These are phyloP conservation scores for Allomyces javanicus DNA, from an alignment of 192 early-diverging fungal species.

Conservation along the genomic window DNA sequence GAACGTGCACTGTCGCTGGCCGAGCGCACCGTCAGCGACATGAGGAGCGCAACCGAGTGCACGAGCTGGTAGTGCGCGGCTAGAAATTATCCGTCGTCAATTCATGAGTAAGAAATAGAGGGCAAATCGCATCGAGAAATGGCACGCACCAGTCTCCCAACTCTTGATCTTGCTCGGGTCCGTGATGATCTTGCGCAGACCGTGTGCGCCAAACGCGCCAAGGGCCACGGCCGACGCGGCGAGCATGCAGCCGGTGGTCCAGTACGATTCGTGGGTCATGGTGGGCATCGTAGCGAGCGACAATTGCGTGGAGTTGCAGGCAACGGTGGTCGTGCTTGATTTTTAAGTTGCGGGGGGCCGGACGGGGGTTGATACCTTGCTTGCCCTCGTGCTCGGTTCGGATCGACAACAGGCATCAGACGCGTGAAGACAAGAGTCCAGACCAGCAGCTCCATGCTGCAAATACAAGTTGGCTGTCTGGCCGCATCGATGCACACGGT, in stretches of 20 bases:
- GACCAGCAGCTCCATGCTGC: too few relatives aligned
- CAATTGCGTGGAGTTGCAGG: too few relatives aligned
- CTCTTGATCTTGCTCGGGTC: slow-evolving; percentile 10
- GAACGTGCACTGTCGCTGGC: background rate
- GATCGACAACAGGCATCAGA: too few relatives aligned
- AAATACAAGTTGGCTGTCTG: too few relatives aligned
- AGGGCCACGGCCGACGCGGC: slow-evolving; percentile 17
- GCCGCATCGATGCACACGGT: too few relatives aligned
- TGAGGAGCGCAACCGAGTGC: slow-evolving; percentile 27
- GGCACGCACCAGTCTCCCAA: slow-evolving; percentile 5
- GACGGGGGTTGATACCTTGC: too few relatives aligned
- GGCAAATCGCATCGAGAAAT: background rate
- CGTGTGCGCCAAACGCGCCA: slow-evolving; percentile 28
- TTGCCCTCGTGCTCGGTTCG: too few relatives aligned
- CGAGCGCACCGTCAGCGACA: slow-evolving; percentile 14
- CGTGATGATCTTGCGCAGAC: slow-evolving; percentile 12
- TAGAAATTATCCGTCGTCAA: slow-evolving; percentile 13
- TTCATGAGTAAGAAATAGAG: slow-evolving; percentile 7
- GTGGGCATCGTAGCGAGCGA: background rate
- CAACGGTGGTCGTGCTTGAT: too few relatives aligned
- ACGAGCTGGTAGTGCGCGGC: slow-evolving; percentile 32
- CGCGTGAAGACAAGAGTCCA: too few relatives aligned
- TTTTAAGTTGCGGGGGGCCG: too few relatives aligned
- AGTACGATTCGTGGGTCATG: background rate
- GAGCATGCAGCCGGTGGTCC: background rate